phyloP scores from a whole-genome alignment of 2,329 filamentous ascomycete species.

The Colletotrichum tabaci region DNA sequence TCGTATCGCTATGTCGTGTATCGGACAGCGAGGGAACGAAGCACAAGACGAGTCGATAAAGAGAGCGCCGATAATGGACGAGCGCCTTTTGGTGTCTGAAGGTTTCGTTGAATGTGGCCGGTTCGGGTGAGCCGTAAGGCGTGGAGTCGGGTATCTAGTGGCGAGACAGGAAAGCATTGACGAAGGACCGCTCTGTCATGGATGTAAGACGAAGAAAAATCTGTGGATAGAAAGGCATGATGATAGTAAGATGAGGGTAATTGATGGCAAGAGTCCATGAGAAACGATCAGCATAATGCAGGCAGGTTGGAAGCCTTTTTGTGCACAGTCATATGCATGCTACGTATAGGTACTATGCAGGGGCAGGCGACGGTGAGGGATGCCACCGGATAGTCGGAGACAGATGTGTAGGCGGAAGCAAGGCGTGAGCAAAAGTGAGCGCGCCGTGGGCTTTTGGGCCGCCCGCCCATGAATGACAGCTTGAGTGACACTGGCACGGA shows the following conservation, averaged over 20 bases:
- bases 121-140: neutral
- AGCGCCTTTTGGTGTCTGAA: slow-evolving; percentile 10
- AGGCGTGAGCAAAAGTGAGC: neutral
- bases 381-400: neutral
- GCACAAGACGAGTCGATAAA: slow-evolving; percentile 25
- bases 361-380: slow-evolving; percentile 5
- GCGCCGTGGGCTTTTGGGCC: neutral
- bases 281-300: slow-evolving; percentile 1
- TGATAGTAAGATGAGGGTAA: slow-evolving; percentile 18
- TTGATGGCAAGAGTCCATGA: slow-evolving; percentile 1
- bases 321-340: slow-evolving; percentile 2
- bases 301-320: neutral
- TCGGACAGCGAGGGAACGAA: neutral
- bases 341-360: neutral
- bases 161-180: neutral
- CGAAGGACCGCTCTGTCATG: neutral
- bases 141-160: neutral
- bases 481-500: neutral
- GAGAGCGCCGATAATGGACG: neutral
- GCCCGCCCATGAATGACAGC: neutral
- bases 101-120: neutral
- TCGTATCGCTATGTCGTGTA: slow-evolving; percentile 8
- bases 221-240: slow-evolving; percentile 20
- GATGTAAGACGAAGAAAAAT: too few species aligned
- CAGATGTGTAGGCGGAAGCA: slow-evolving; percentile 6